Evolutionary conservation across 106 monocot genomes (phyloP).

Genomic region (Platanthera guangdongensis): DNA sequence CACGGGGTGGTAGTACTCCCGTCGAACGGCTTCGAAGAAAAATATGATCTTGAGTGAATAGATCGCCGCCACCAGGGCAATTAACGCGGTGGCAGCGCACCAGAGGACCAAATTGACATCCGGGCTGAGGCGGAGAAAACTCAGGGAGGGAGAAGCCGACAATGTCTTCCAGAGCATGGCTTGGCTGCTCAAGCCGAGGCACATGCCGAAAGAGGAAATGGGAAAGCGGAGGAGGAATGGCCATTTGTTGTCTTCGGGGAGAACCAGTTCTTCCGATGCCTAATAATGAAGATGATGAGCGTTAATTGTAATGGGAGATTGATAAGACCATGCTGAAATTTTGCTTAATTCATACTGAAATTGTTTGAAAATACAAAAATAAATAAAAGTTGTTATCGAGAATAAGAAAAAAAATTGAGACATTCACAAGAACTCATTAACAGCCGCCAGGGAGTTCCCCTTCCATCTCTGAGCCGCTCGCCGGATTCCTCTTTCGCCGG

Average conservation of each 20-base stretch:
- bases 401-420: too few relatives aligned
- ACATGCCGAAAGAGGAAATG: conserved; percentile 46
- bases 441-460: too few relatives aligned
- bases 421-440: too few relatives aligned
- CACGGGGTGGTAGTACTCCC: conserved; percentile 78
- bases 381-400: too few relatives aligned
- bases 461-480: too few relatives aligned
- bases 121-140: conserved; percentile 31
- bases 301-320: too few relatives aligned
- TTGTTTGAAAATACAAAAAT: too few relatives aligned
- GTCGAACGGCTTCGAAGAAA: conserved; percentile 66
- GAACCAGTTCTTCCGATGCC: conserved; percentile 36
- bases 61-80: conserved; percentile 23
- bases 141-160: conserved; percentile 29
- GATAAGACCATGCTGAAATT: too few relatives aligned
- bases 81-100: conserved; percentile 31
- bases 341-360: too few relatives aligned
- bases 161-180: conserved; percentile 47
- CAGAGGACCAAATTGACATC: conserved; percentile 40
- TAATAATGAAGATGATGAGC: conserved; percentile 6
- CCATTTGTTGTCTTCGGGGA: conserved; percentile 51
- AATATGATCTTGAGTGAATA: conserved; percentile 60
- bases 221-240: conserved; percentile 67
- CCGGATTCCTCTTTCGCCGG: too few relatives aligned
- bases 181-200: conserved; percentile 56